These are phyloP conservation scores for Aspergillus udagawae DNA, from an alignment of 2,329 filamentous ascomycete genomes.

Conservation along the genomic window DNA sequence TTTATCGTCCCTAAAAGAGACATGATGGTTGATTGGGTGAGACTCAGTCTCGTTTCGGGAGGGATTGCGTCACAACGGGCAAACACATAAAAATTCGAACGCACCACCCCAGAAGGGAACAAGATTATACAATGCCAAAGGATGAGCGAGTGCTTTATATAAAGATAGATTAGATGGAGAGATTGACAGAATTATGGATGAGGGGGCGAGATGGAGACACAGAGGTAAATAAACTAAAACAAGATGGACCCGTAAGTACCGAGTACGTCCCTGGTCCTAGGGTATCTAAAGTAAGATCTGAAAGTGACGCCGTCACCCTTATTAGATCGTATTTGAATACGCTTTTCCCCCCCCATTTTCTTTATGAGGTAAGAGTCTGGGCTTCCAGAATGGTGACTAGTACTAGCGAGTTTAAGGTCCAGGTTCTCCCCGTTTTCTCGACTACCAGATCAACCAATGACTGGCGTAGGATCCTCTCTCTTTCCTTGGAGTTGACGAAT, in stretches of 20 bases:
- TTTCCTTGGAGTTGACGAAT: constrained; percentile 3
- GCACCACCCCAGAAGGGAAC: background rate
- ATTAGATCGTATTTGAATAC: background rate
- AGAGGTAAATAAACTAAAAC: background rate
- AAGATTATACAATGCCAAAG: background rate
- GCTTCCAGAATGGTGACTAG: background rate
- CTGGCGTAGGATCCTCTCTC: background rate
- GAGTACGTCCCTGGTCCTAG: background rate
- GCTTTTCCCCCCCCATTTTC: too few species aligned
- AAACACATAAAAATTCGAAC: background rate
- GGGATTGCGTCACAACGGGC: background rate
- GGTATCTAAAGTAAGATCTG: too few species aligned
- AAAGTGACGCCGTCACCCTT: background rate
- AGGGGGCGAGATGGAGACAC: background rate
- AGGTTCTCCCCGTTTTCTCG: background rate
- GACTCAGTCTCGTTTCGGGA: constrained; percentile 13
- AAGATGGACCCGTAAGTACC: background rate
- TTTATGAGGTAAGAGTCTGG: background rate
- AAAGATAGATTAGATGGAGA: background rate
- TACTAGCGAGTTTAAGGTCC: background rate
- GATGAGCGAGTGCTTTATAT: background rate
- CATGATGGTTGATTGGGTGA: constrained; percentile 20
- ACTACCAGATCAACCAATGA: background rate
- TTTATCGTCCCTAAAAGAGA: constrained; percentile 34
- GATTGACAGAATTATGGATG: background rate